Evolutionary conservation across 2,329 filamentous ascomycete species (phyloP).

Genomic region (Daldinia sp.): DNA sequence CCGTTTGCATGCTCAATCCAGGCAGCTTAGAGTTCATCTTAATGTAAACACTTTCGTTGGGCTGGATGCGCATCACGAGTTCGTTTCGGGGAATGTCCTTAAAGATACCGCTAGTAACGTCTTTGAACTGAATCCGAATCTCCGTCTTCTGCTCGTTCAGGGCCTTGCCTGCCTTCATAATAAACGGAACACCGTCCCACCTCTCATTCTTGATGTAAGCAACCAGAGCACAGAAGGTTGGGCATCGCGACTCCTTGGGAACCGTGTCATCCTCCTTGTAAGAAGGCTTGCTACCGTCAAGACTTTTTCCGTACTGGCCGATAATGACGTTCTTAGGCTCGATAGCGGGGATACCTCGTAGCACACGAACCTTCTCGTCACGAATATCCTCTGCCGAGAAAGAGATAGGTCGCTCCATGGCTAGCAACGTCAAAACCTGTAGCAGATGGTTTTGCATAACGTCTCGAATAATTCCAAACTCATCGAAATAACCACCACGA

Average conservation of each 20-base stretch:
- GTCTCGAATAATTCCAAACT: constrained; percentile 99
- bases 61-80: constrained; percentile 98
- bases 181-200: constrained; percentile 99
- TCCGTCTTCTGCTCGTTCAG: constrained; percentile 99
- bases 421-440: constrained; percentile 92
- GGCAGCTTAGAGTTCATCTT: constrained; percentile 99
- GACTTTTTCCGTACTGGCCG: constrained; percentile 94
- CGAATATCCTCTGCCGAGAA: constrained; percentile 98
- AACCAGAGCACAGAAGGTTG: constrained; percentile 96
- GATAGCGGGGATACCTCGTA: constrained; percentile 90
- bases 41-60: constrained; percentile 99
- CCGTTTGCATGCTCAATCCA: constrained; percentile 98
- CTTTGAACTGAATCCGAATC: constrained; percentile 99
- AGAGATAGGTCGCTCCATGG: constrained; percentile 98
- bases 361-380: constrained; percentile 97
- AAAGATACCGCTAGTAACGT: constrained; percentile 98
- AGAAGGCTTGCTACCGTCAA: constrained; percentile 94
- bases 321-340: constrained; percentile 99
- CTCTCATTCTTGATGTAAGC: constrained; percentile 99
- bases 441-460: constrained; percentile 99
- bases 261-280: constrained; percentile 99
- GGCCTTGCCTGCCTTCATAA: constrained; percentile 98
- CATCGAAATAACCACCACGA: constrained; percentile 97
- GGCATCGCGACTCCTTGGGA: constrained; percentile 95
- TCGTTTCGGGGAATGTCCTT: constrained; percentile 99